Base-by-base conservation (phyloP, 1,284 basidiomycete genomes). In the Amylostereum areolatum region DNA sequence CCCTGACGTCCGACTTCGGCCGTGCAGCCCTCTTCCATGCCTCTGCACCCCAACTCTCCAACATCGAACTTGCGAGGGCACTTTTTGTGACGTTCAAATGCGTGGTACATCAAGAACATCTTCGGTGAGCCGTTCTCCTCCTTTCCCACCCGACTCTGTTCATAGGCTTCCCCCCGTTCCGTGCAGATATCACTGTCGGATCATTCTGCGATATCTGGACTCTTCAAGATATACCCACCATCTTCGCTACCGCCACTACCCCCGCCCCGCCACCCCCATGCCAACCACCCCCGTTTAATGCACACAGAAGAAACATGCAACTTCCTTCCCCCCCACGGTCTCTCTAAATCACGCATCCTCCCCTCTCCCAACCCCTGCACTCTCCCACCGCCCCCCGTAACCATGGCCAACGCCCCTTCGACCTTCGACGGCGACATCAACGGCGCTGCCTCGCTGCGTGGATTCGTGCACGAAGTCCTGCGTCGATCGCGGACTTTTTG, bases 391-490 rank as follows among this genome's bases (percentile, higher is more conserved):
- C 68, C 68, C 28, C 50, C 59, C 9, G 41, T 58, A 48, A 52
- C 59, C 12, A 49, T 54, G 2, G 35, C 9, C 33, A 60, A 6
- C 53, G 59, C 45, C 42, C 58, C 50, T 43, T 56, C 48, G 56
- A 52, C 31, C 52, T 58, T 46, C 28, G 53, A 54, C 31, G 50
- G 57, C 45, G 55, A 48, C 44, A 40, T 53, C 48, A 51, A 50
- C 30, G 33, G 43, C 51, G 47, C 78, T 28, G 66, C 79, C 5
- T 81, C 84, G 8, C 76, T 89, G 55, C 81, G 77, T 57, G 72
- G 75, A 4, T 89, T 89, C 55, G 84, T 90, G 12, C 83, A 87
- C 61, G 85, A 90, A 63, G 85, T 89, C 6, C 73, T 89, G 28
- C 74, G 82, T 46, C 81, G 85, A 28, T 89, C 86, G 12, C 75